Evolutionary conservation across 768 basidiomycete species (phyloP).

Genomic region (Mycena galericulata): DNA sequence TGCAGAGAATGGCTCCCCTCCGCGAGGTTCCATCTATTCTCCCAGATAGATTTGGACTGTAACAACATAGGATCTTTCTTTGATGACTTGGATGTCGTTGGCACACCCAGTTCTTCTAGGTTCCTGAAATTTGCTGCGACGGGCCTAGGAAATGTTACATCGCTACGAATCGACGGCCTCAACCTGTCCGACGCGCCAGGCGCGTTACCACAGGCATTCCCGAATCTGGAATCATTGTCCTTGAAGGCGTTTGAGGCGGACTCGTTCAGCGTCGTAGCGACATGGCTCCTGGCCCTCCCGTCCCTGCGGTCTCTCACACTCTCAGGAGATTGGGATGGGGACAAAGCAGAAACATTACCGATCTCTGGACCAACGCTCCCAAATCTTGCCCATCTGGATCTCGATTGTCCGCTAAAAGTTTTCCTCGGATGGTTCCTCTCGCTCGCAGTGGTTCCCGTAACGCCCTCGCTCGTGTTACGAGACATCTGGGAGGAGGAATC

Average conservation of each 20-base stretch:
- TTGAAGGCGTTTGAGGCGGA: conserved; percentile 7
- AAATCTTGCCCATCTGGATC: conserved; percentile 3
- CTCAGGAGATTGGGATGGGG: conserved; percentile 10
- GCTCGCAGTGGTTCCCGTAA: background rate
- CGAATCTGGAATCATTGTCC: background rate
- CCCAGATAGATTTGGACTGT: background rate
- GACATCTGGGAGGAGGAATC: conserved; percentile 7
- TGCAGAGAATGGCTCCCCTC: conserved; percentile 14
- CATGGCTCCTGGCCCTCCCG: background rate
- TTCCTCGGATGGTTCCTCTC: conserved; percentile 7
- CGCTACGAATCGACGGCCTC: conserved; percentile 9
- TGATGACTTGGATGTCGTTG: background rate
- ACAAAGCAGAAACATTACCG: background rate
- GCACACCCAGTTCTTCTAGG: background rate
- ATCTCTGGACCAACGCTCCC: background rate
- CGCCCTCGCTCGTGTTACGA: conserved; percentile 1
- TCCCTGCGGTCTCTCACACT: background rate
- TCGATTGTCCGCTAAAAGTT: conserved; percentile 1
- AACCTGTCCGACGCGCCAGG: background rate
- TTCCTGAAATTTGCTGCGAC: background rate
- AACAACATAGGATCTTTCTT: background rate
- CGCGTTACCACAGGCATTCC: background rate
- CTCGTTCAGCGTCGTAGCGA: background rate
- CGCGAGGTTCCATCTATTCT: conserved; percentile 13
- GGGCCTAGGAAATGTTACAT: background rate